These are phyloP conservation scores for Phylloporus sp. DNA, from an alignment of 768 basidiomycete genomes.

Conservation along the genomic window DNA sequence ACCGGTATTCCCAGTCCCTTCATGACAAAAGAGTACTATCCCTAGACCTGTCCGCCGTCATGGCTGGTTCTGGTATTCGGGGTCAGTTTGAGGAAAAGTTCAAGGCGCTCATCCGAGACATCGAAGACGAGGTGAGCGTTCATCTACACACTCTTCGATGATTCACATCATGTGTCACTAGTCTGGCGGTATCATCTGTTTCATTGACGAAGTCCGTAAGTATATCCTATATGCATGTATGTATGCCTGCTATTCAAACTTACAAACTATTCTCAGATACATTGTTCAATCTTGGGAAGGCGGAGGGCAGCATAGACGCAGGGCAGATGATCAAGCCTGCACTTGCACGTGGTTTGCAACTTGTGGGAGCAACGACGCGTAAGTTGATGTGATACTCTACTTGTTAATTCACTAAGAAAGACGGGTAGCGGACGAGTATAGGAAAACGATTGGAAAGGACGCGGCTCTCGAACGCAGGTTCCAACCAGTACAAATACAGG, in stretches of 20 bases:
- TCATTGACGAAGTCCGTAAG: slow-evolving; percentile 93
- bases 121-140: slow-evolving; percentile 68
- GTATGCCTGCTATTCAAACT: neutral
- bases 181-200: slow-evolving; percentile 81
- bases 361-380: slow-evolving; percentile 91
- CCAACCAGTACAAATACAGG: slow-evolving; percentile 85
- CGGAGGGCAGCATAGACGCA: slow-evolving; percentile 89
- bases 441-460: slow-evolving; percentile 89
- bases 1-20: slow-evolving; percentile 52
- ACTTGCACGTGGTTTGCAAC: slow-evolving; percentile 78
- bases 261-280: slow-evolving; percentile 43
- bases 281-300: slow-evolving; percentile 84
- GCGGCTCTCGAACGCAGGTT: slow-evolving; percentile 89
- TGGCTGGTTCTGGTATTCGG: slow-evolving; percentile 88
- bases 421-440: slow-evolving; percentile 68
- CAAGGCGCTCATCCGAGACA: slow-evolving; percentile 85
- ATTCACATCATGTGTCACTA: slow-evolving; percentile 22
- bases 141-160: slow-evolving; percentile 25
- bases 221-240: slow-evolving; percentile 15
- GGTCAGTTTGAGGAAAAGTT: slow-evolving; percentile 95
- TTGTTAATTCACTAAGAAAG: neutral
- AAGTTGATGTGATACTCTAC: slow-evolving; percentile 24
- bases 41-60: slow-evolving; percentile 76
- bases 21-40: slow-evolving; percentile 86
- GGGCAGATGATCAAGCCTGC: slow-evolving; percentile 94